Evolutionary conservation across 2,329 filamentous ascomycete species (phyloP), one percentile per base, ranked within the genome.

Genomic region (Hypoxylon sp.): DNA sequence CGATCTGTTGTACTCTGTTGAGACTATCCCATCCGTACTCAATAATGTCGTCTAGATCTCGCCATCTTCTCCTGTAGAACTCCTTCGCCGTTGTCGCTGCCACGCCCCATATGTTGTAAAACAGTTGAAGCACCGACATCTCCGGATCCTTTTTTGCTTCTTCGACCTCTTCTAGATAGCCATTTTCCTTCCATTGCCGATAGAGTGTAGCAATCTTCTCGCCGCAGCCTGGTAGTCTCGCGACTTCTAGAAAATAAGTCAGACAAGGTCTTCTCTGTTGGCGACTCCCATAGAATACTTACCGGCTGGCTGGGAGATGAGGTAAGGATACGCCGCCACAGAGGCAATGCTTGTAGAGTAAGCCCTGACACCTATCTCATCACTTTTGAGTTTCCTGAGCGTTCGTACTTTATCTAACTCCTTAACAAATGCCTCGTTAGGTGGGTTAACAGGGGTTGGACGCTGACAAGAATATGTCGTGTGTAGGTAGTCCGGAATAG

Each of bases 31-130:
- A 98, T 9, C 92, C 94, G 72, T 89, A 86, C 73, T 97, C 91
- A 41, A 97, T 83, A 2, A 98, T 82, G 72, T 98, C 94, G 73
- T 97, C 93, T 0, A 97, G 82, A 64, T 96, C 91, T 64, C 88
- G 85, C 92, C 93, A 97, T 27, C 92, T 87, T 67, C 88, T 88
- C 14, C 87, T 85, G 77, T 94, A 96, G 73, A 97, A 97, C 0
- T 94, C 87, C 14, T 90, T 84, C 0, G 95, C 94, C 0, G 91
- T 96, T 11, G 88, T 88, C 1, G 91, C 90, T 0, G 91, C 95
- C 0, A 97, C 93, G n/a, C 94, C 95, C 92, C 93, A 97, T 61
- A 97, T 96, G 3, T 91, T 84, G 79, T 91, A 92, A 78, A 98
- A 97, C 0, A 85, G 77, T 46, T 87, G 83, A 2, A 97, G 79